Conservation (phyloP, 176 grass and related monocot species). For the Oryza australiensis region DNA sequence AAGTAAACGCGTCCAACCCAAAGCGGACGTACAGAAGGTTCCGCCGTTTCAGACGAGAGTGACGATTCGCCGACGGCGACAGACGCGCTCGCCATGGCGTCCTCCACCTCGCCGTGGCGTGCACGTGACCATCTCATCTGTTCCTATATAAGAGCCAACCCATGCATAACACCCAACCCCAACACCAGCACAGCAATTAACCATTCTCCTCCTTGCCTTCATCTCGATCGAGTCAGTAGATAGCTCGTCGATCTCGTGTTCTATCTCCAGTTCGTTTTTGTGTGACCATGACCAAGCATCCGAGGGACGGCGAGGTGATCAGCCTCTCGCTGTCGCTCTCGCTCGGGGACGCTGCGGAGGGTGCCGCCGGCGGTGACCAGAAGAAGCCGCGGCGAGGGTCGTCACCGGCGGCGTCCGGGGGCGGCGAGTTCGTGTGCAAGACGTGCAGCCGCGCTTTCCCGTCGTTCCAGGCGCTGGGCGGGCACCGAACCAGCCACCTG, state of each 20-base stretch:
- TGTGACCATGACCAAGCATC: conserved; percentile 8
- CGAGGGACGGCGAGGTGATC: conserved; percentile 12
- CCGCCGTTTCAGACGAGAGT: background rate
- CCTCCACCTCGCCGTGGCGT: conserved; percentile 18
- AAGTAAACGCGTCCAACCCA: background rate
- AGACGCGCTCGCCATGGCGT: background rate
- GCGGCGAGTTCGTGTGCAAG: conserved; percentile 51
- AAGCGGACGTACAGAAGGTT: conserved; percentile 4
- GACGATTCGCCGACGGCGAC: background rate
- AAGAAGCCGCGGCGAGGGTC: background rate
- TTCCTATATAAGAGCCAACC: background rate
- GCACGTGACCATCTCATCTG: background rate
- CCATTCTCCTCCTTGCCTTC: too few species aligned
- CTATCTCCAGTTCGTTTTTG: background rate
- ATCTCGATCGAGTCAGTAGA: background rate
- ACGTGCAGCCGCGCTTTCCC: conserved; percentile 62
- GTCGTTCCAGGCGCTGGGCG: conserved; percentile 66
- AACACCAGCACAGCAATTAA: background rate
- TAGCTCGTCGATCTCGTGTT: background rate
- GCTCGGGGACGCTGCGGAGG: background rate
- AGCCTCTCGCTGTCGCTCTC: conserved; percentile 31
- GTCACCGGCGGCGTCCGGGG: background rate
- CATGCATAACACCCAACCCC: background rate
- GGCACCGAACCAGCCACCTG: conserved; percentile 66
- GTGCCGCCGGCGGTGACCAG: background rate